These are phyloP conservation scores for Wickerhamiella sorbophila DNA, from an alignment of 805 yeast species.

Conservation along the genomic window DNA sequence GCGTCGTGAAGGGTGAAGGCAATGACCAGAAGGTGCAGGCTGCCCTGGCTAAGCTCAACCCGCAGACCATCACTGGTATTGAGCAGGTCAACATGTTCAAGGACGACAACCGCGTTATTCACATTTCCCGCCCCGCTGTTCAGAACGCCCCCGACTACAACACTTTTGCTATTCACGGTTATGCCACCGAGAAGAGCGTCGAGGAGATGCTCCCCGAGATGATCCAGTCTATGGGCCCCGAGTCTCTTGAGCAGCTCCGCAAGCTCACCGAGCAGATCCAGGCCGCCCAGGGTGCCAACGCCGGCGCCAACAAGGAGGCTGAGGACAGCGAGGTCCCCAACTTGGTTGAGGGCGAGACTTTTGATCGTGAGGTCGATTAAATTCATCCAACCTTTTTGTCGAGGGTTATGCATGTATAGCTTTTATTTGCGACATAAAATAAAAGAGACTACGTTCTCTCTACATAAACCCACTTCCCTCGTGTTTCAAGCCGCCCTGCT, in stretches of 20 bases:
- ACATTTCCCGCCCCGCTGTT: constrained; percentile 91
- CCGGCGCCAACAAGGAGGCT: constrained; percentile 33
- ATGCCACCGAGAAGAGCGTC: constrained; percentile 82
- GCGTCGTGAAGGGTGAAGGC: constrained; percentile 41
- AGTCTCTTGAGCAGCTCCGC: constrained; percentile 78
- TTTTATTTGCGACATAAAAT: too few relatives aligned
- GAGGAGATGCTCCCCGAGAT: constrained; percentile 88
- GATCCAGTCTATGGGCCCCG: constrained; percentile 92
- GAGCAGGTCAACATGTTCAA: constrained; percentile 97
- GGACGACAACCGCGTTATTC: constrained; percentile 91
- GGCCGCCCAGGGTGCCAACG: constrained; percentile 32
- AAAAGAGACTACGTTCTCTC: too few relatives aligned
- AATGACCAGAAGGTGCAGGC: constrained; percentile 82
- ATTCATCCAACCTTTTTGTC: background rate
- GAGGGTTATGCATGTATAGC: too few relatives aligned
- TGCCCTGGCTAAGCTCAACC: constrained; percentile 76
- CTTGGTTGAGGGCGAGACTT: constrained; percentile 79
- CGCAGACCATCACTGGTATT: constrained; percentile 74
- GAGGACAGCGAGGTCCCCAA: constrained; percentile 44
- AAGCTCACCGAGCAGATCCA: constrained; percentile 82
- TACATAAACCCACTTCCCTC: too few relatives aligned
- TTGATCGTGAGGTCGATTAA: constrained; percentile 50
- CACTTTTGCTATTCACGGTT: constrained; percentile 90
- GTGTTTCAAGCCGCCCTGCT: too few relatives aligned
- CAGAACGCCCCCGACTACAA: constrained; percentile 84